Evolutionary conservation across 1,284 basidiomycete genomes (phyloP), one percentile per base, ranked within the genome.

Genomic region (Serendipita sp.): DNA sequence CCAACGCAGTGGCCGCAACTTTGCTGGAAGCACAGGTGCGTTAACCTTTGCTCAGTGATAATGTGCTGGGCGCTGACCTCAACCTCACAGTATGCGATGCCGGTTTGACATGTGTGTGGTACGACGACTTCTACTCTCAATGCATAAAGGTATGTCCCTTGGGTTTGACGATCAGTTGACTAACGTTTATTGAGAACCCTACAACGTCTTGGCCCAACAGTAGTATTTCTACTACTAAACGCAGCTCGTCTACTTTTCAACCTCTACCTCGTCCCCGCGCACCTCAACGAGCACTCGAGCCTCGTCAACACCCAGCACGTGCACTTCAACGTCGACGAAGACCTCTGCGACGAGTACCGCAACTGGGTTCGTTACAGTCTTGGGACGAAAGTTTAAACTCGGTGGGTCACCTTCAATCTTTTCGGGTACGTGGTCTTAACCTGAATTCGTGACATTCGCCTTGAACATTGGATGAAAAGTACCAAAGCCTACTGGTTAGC

Each of bases 401-500:
- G 78, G 81, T 69, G 80, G 81, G 2, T 67, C 73, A 15, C 73
- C 72, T 82, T 74, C 68, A 80, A 76, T 32, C 74, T 80, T 10
- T 78, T 79, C 60, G 81, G 81, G 74, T 77, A 60, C 34, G 69
- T 61, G 12, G 8, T 26, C 26, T 49, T 30, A 15, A 29, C 22
- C 45, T 49, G 8, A 60, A 17, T 15, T 15, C 22, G 44, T 6
- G 22, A 22, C 22, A 55, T 61, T 4, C 43, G 26, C 13, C 34
- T 45, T 42, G 61, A 30, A 35, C 42, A 22, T 44, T 30, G 17
- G 4, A 17, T 34, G 47, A 47, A 42, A 2, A 67, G 22, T 22
- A 22, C 69, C 8, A 82, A 82, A 69, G 73, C 79, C 2, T 82
- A 81, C 68, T 80, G 80, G 80, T 74, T 80, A 13, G 79, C 79